Evolutionary conservation across 164 flowering plant genomes (phyloP).

Genomic region (Tinospora cordifolia): DNA sequence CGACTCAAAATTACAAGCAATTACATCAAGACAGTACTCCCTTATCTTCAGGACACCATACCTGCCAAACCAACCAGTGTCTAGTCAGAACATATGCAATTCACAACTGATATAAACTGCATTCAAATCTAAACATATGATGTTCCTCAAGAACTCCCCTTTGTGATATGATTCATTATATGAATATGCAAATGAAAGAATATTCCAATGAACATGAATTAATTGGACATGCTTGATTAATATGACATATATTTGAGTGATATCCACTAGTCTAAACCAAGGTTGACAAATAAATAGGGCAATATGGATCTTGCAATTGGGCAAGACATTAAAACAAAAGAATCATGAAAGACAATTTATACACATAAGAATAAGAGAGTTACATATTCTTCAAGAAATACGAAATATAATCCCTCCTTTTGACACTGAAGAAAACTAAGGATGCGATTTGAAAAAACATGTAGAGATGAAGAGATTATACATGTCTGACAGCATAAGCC

Average conservation of each 20-base stretch:
- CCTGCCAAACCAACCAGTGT: constrained; percentile 32
- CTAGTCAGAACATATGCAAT: neutral
- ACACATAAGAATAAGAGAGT: too few species aligned
- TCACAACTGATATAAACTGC: neutral
- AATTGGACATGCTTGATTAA: neutral
- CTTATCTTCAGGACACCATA: constrained; percentile 85
- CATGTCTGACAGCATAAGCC: constrained; percentile 89
- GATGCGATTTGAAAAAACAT: neutral
- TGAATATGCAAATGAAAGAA: neutral
- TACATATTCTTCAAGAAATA: too few species aligned
- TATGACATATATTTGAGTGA: neutral
- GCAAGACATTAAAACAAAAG: too few species aligned
- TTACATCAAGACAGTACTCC: constrained; percentile 77
- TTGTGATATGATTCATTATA: neutral
- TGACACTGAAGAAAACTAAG: neutral
- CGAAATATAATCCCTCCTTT: too few species aligned
- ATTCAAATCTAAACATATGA: neutral
- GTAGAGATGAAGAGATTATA: constrained; percentile 24
- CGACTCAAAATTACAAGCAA: constrained; percentile 88
- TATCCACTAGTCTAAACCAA: neutral
- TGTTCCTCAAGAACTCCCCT: neutral
- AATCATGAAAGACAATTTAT: too few species aligned
- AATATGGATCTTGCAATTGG: neutral
- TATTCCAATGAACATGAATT: neutral
- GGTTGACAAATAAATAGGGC: neutral